These are phyloP conservation scores for Gynostemma pentaphyllum DNA, from an alignment of 306 rosid genomes.

Conservation along the genomic window DNA sequence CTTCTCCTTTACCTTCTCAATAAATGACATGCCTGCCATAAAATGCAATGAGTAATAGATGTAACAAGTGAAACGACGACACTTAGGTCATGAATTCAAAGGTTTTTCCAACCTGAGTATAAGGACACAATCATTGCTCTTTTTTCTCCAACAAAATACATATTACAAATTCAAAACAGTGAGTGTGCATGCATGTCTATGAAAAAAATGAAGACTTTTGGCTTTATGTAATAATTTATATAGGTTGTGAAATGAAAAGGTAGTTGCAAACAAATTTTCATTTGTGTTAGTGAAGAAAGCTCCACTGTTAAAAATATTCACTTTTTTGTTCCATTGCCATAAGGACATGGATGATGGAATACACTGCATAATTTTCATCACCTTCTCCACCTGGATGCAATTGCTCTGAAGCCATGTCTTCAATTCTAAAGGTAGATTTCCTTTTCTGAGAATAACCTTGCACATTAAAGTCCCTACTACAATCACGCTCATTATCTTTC, in stretches of 20 bases:
- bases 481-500: constrained; percentile 61
- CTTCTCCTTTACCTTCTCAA: constrained; percentile 84
- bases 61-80: neutral
- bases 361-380: neutral
- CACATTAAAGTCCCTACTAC: constrained; percentile 38
- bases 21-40: constrained; percentile 67
- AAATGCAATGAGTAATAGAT: constrained; percentile 16
- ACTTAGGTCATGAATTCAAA: neutral
- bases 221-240: neutral
- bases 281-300: neutral
- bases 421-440: constrained; percentile 57
- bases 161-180: neutral
- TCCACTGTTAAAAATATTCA: neutral
- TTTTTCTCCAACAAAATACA: neutral
- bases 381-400: constrained; percentile 5
- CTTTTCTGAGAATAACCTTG: constrained; percentile 57
- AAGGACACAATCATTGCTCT: neutral
- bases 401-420: constrained; percentile 19
- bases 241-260: neutral
- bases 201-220: neutral
- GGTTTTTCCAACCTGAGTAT: neutral
- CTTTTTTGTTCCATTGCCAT: neutral
- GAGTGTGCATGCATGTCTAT: neutral
- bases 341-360: neutral
- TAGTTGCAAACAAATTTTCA: neutral